Evolutionary conservation across 1,284 basidiomycete genomes (phyloP).

Genomic region (Cystobasidiaceae sp.): DNA sequence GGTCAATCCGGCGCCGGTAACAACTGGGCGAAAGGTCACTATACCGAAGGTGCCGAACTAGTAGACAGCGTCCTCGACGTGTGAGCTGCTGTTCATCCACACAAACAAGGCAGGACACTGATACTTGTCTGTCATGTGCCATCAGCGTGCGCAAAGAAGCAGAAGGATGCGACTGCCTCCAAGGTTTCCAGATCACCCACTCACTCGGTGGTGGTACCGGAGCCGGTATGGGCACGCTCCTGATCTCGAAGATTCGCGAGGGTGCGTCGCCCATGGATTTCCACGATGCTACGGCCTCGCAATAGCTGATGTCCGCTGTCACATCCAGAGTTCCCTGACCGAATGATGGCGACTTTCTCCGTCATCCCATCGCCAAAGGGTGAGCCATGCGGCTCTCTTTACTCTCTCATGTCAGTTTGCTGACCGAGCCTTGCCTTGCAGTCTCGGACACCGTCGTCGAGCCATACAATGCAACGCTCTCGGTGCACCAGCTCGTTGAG

Average conservation of each 20-base stretch:
- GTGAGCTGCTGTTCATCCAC: neutral
- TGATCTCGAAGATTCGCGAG: conserved; percentile 60
- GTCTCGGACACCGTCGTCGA: conserved; percentile 59
- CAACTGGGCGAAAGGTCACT: conserved; percentile 65
- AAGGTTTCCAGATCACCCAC: conserved; percentile 60
- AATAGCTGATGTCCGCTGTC: neutral
- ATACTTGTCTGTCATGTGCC: neutral
- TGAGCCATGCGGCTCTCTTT: conserved; percentile 6
- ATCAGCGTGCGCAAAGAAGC: conserved; percentile 55
- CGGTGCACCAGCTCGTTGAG: conserved; percentile 59
- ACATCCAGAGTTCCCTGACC: conserved; percentile 55
- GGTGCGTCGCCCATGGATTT: neutral
- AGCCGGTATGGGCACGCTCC: conserved; percentile 59
- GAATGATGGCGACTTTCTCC: conserved; percentile 61
- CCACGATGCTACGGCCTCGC: neutral
- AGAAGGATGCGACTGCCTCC: conserved; percentile 56
- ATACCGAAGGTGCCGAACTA: conserved; percentile 70
- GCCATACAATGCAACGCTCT: conserved; percentile 60
- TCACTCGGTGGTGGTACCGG: conserved; percentile 61
- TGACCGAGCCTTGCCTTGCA: conserved; percentile 35
- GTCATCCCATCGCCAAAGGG: conserved; percentile 59
- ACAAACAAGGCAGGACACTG: neutral
- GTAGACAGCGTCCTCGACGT: conserved; percentile 74
- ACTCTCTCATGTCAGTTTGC: neutral
- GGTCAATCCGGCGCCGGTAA: conserved; percentile 75